Base-by-base conservation (phyloP, 2,329 filamentous ascomycete species). In the Mycosphaerella sp. region DNA sequence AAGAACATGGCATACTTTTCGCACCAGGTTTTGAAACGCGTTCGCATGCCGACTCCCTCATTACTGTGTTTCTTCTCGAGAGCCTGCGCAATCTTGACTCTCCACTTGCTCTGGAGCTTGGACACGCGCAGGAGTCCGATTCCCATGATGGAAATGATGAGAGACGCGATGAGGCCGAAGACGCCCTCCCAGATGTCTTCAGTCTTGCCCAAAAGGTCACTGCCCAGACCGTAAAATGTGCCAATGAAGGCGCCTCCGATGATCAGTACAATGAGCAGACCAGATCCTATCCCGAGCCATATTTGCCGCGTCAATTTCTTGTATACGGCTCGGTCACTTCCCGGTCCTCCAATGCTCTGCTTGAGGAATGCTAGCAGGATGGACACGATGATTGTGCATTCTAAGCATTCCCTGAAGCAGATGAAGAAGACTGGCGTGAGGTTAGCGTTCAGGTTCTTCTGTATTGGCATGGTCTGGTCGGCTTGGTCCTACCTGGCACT, bases 1-100 rank as follows among this genome's bases (percentile, higher is more conserved):
- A 87, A 70, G 67, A 94, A 93, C 85, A 95, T 88, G 64, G 84
- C 81, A 65, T 95, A 93, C 68, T 86, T 89, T 68, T 90, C 84
- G 16, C 76, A 70, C 71, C 80, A 86, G 49, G 73, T 70, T 69
- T 85, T 85, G 56, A 89, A 69, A 4, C 71, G 71, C 4, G 66
- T 70, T 13, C 67, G 68, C 2, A 67, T 62, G 9, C 68, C 68
- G 10, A 60, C 41, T 66, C 66, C n/a, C 66, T 66, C 32, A 59
- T 65, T 5, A 13, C 68, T 64, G 27, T 71, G 71, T 12, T 78
- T 73, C 13, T 77, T 73, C 59, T 86, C 81, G 27, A 93, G 70
- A 2, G 86, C 81, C 61, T 79, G 80, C 14, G 84, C 80, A 18
- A 95, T 80, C 79, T 93, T 93, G 62, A 85, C 73, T n/a, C 82